A percentile compares a stretch with the other conserved stretches of the same genome.
phyloP scores from a whole-genome alignment of 345 rosid genomes.

The Populus euphratica region DNA sequence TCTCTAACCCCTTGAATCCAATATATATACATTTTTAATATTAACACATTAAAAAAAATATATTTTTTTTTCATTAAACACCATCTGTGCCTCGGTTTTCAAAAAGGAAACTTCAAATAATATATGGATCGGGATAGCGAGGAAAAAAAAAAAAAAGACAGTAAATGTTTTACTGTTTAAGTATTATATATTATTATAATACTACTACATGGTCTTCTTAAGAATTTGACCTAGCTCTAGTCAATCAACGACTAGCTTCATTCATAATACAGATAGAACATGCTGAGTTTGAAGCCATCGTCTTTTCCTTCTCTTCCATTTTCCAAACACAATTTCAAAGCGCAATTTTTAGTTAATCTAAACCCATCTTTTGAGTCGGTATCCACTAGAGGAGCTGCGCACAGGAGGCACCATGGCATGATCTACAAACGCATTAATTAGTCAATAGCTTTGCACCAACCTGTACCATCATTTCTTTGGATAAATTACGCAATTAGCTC shows the following conservation, averaged over 20 bases:
- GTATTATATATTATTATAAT: too few relatives aligned
- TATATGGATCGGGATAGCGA: neutral
- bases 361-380: conserved; percentile 1
- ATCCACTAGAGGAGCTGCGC: neutral
- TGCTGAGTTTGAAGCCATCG: neutral
- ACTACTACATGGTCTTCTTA: neutral
- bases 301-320: neutral
- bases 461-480: neutral
- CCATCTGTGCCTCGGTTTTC: too few relatives aligned
- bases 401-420: neutral
- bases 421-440: neutral
- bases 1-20: too few relatives aligned
- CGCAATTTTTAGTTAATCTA: conserved; percentile 6
- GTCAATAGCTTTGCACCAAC: neutral
- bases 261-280: neutral
- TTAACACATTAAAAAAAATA: too few relatives aligned
- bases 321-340: conserved; percentile 2
- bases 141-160: too few relatives aligned
- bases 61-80: too few relatives aligned
- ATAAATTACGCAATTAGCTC: too few relatives aligned
- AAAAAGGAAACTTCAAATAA: too few relatives aligned
- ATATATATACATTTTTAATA: too few relatives aligned
- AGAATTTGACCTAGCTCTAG: conserved; percentile 5
- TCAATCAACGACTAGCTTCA: conserved; percentile 19
- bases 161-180: too few relatives aligned